Percentiles rank a stretch among this genome's conserved stretches.
These are phyloP conservation scores for Trifolium dubium DNA, from an alignment of 306 rosid genomes.

Conservation along the genomic window DNA sequence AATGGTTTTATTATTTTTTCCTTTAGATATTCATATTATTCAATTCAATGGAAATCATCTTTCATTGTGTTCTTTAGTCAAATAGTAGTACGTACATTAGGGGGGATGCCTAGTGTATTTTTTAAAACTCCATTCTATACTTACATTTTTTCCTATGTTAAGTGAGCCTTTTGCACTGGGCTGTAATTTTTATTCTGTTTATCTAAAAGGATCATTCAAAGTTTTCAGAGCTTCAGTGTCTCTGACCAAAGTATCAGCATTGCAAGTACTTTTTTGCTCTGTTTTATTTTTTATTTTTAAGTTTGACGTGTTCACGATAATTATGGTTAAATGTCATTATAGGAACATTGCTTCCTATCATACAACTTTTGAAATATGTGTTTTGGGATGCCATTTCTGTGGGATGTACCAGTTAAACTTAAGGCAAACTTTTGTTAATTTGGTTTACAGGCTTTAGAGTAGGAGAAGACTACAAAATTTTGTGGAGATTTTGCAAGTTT, in stretches of 20 bases:
- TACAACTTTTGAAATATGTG: neutral
- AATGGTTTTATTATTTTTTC: neutral
- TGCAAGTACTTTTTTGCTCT: no score
- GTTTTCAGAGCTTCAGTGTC: no score
- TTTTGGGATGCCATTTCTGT: slow-evolving; percentile 19
- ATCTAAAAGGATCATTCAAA: no score
- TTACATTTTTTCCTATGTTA: neutral
- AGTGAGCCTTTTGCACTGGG: neutral
- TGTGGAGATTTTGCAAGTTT: slow-evolving; percentile 15
- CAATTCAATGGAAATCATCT: slow-evolving; percentile 1
- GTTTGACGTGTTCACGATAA: neutral
- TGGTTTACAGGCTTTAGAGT: slow-evolving; percentile 2
- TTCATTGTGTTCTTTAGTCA: neutral
- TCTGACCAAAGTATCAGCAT: no score
- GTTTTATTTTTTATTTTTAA: no score
- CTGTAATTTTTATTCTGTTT: neutral
- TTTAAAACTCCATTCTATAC: neutral
- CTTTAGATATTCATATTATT: neutral
- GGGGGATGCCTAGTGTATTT: neutral
- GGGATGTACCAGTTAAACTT: neutral
- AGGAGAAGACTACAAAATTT: neutral
- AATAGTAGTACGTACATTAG: neutral
- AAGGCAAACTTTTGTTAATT: neutral
- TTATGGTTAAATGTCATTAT: slow-evolving; percentile 13
- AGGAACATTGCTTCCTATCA: neutral